phyloP scores from a whole-genome alignment of 2,329 filamentous ascomycete genomes.

The Colletotrichum melonis region DNA sequence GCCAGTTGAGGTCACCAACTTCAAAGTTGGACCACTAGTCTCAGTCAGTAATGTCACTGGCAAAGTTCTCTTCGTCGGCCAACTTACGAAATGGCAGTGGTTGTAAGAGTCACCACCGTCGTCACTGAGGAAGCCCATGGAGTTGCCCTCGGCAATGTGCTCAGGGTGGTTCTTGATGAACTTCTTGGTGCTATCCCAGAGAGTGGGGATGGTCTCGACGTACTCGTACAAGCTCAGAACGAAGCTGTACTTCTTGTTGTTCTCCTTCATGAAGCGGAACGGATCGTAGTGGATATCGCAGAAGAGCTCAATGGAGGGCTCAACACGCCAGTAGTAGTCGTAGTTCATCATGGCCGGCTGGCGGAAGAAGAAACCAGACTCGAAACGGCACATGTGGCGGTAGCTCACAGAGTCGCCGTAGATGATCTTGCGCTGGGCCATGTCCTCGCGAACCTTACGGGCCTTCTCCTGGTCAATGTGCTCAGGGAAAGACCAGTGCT shows the following conservation, averaged over 20 bases:
- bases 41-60: conserved; percentile 40
- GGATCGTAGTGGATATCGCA: conserved; percentile 97
- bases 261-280: conserved; percentile 95
- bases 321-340: conserved; percentile 99
- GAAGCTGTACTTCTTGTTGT: conserved; percentile 99
- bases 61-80: background rate
- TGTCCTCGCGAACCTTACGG: conserved; percentile 89
- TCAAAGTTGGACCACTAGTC: conserved; percentile 98
- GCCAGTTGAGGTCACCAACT: conserved; percentile 92
- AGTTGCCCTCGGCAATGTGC: conserved; percentile 86
- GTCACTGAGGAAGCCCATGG: conserved; percentile 90
- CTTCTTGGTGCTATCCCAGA: conserved; percentile 95
- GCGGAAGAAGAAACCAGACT: conserved; percentile 99
- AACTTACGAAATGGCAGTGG: conserved; percentile 92
- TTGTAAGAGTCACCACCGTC: conserved; percentile 94
- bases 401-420: conserved; percentile 98
- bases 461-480: conserved; percentile 98
- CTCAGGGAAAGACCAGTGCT: conserved; percentile 97
- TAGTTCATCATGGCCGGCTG: conserved; percentile 94
- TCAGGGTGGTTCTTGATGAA: conserved; percentile 93
- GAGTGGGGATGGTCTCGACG: conserved; percentile 91
- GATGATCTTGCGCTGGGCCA: conserved; percentile 95
- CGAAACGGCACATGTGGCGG: conserved; percentile 99
- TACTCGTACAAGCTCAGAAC: conserved; percentile 97
- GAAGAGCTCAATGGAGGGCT: conserved; percentile 95